phyloP scores from a whole-genome alignment of 1,284 basidiomycete species.

The Cerrena zonata region DNA sequence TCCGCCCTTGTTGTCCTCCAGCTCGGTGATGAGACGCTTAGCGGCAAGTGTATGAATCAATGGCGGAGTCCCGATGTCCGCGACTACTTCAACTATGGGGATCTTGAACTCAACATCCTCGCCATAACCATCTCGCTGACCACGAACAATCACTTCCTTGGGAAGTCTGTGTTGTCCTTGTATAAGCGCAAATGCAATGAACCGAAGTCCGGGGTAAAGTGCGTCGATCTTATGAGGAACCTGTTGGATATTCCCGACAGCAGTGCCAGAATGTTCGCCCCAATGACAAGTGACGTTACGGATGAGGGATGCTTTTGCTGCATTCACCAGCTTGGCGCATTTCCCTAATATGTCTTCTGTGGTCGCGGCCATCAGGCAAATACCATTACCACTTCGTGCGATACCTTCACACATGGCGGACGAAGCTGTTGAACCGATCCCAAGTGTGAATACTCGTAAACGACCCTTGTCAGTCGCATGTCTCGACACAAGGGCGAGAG shows the following conservation, averaged over 20 bases:
- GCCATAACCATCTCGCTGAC: slow-evolving; percentile 5
- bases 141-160: slow-evolving; percentile 5
- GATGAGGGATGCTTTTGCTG: slow-evolving; percentile 41
- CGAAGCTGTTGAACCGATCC: slow-evolving; percentile 48
- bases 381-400: slow-evolving; percentile 45
- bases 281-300: slow-evolving; percentile 45
- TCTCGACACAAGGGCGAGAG: slow-evolving; percentile 1
- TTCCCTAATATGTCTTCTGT: slow-evolving; percentile 42
- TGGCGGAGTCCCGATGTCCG: neutral
- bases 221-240: slow-evolving; percentile 3
- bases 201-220: slow-evolving; percentile 10
- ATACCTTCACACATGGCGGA: slow-evolving; percentile 46
- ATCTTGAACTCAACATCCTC: slow-evolving; percentile 8
- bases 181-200: slow-evolving; percentile 9
- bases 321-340: slow-evolving; percentile 44
- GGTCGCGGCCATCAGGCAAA: slow-evolving; percentile 38
- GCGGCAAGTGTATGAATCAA: slow-evolving; percentile 15
- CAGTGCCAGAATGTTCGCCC: slow-evolving; percentile 26
- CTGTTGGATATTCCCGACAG: slow-evolving; percentile 17
- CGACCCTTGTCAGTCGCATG: slow-evolving; percentile 19
- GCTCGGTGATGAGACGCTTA: slow-evolving; percentile 12
- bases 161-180: neutral
- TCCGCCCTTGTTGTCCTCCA: neutral
- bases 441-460: slow-evolving; percentile 48
- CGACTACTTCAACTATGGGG: slow-evolving; percentile 2